Conservation (phyloP, 148 eudicot species). For the Persicaria tinctoria region DNA sequence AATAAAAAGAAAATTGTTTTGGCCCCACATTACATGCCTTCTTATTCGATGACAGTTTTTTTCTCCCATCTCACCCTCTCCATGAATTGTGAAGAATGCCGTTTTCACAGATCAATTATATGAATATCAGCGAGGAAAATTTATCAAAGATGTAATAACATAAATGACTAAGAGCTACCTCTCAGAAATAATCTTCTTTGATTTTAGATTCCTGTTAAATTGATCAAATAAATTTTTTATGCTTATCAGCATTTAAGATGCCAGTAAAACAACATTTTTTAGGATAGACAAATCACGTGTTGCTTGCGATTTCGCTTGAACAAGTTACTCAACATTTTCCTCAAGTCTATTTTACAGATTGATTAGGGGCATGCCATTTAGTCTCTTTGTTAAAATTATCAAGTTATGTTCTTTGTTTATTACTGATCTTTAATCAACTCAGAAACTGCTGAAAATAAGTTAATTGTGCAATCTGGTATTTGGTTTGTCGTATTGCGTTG, state of each 20-base stretch:
- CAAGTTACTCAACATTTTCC: background rate
- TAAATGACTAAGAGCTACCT: no score
- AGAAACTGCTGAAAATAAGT: background rate
- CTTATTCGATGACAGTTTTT: background rate
- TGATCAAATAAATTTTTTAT: background rate
- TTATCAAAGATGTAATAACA: no score
- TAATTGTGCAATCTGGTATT: background rate
- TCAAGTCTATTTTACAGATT: background rate
- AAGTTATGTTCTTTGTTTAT: background rate
- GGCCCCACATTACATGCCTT: slow-evolving; percentile 4
- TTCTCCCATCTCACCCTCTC: slow-evolving; percentile 1
- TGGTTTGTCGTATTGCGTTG: background rate
- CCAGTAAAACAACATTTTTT: no score
- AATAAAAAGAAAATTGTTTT: background rate
- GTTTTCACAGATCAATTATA: background rate
- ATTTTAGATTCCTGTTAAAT: no score
- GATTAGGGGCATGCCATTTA: background rate
- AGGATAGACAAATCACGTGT: no score
- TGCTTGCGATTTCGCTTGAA: background rate
- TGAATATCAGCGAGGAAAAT: background rate
- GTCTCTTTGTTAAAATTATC: background rate
- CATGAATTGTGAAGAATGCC: background rate
- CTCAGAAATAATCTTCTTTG: background rate
- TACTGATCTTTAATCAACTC: background rate
- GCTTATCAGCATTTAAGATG: background rate